These are phyloP conservation scores for Odontarrhena argentea DNA, from an alignment of 345 rosid species.

Conservation along the genomic window DNA sequence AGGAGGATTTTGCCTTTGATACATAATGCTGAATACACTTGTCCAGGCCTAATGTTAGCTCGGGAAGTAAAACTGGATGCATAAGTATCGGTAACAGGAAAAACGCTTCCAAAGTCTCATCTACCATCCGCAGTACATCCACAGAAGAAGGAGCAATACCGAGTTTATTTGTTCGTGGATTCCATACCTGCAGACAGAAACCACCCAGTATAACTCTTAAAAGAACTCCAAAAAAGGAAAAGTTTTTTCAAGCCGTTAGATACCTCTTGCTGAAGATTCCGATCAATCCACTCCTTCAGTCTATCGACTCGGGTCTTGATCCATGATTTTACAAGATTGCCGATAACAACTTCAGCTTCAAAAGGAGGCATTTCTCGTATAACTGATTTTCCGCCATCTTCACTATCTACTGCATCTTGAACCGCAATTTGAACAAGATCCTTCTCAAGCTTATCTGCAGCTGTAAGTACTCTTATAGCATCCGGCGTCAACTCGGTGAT, in stretches of 20 bases:
- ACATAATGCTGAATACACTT: conserved; percentile 76
- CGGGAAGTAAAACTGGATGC: conserved; percentile 81
- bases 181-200: conserved; percentile 67
- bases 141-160: conserved; percentile 80
- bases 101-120: conserved; percentile 91
- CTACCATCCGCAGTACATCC: conserved; percentile 78
- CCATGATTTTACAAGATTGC: conserved; percentile 79
- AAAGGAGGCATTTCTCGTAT: conserved; percentile 98
- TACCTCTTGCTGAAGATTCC: conserved; percentile 92
- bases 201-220: conserved; percentile 12
- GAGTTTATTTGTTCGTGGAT: conserved; percentile 70
- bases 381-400: conserved; percentile 97
- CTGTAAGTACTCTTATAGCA: conserved; percentile 82
- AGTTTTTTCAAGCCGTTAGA: neutral
- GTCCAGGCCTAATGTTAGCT: conserved; percentile 74
- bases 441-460: conserved; percentile 93
- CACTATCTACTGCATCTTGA: conserved; percentile 91
- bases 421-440: conserved; percentile 99
- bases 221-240: neutral
- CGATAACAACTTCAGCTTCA: conserved; percentile 82
- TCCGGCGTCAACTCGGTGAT: conserved; percentile 89
- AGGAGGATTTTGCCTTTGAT: conserved; percentile 81
- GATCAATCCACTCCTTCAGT: conserved; percentile 82
- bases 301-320: conserved; percentile 77
- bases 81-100: conserved; percentile 83